Evolutionary conservation across 2,329 filamentous ascomycete genomes (phyloP).

Genomic region (Ploettnerulaceae sp.): DNA sequence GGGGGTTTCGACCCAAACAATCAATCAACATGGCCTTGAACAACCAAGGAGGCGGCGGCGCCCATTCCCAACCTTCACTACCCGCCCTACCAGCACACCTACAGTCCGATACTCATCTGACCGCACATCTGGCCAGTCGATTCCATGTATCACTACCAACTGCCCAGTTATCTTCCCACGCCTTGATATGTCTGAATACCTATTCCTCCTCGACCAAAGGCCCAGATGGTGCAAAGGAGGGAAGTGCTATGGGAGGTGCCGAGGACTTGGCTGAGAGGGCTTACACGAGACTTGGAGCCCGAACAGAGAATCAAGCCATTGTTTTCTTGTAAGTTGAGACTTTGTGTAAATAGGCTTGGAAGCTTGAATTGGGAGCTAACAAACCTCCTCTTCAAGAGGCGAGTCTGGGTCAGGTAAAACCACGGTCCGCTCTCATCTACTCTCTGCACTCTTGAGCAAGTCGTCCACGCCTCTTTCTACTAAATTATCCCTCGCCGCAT

Average conservation of each 20-base stretch:
- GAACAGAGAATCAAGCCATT: conserved; percentile 89
- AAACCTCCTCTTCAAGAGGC: conserved; percentile 56
- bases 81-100: conserved; percentile 81
- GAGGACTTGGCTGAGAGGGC: conserved; percentile 88
- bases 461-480: conserved; percentile 89
- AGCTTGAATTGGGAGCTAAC: conserved; percentile 2
- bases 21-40: conserved; percentile 14
- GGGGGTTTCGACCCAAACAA: conserved; percentile 14
- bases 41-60: conserved; percentile 42
- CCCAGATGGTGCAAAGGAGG: conserved; percentile 84
- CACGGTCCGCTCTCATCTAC: conserved; percentile 81
- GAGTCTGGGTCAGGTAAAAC: conserved; percentile 97
- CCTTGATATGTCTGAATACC: conserved; percentile 87
- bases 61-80: conserved; percentile 79
- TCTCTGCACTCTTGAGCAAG: conserved; percentile 80
- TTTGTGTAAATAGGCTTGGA: not conserved
- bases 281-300: conserved; percentile 76
- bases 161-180: conserved; percentile 84
- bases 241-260: conserved; percentile 85
- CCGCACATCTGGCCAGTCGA: conserved; percentile 76
- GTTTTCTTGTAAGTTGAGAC: conserved; percentile 78
- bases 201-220: conserved; percentile 87
- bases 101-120: conserved; percentile 73
- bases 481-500: conserved; percentile 88
- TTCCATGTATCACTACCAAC: conserved; percentile 91